Base-by-base conservation (phyloP, 2,329 filamentous ascomycete species). In the Alternaria angustiovoidea region DNA sequence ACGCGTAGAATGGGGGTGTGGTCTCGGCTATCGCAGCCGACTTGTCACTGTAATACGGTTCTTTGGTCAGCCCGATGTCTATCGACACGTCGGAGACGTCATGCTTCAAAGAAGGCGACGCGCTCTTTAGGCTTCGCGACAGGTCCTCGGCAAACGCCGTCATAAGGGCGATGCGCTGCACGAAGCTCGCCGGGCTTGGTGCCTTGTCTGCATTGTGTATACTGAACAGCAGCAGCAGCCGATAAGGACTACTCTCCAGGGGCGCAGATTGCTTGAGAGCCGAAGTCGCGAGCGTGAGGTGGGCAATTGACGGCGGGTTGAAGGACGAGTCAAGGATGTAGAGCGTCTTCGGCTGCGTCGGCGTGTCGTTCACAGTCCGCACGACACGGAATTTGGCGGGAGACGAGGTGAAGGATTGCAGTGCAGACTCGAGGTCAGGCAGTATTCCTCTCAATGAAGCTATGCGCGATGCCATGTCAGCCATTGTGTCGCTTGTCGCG, bases 1-100 rank as follows among this genome's bases (percentile, higher is more conserved):
- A 70, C 0, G 79, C 70, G 62, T 80, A 81, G 26, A 76, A 64
- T 4, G 69, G 73, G 16, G 79, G 72, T 12, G 43, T 57, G 42
- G 66, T 72, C 54, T 80, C 79, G 0, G 82, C 79, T 28, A 94
- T 87, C 1, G 86, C 87, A 12, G 71, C 66, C 7, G 87, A 87
- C 79, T 94, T 94, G 70, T 89, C 88, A 59, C 87, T 87, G 69
- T 94, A 95, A 73, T 89, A 93, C 0, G 91, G 89, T 69, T 86
- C 83, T 36, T 85, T 90, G 0, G 90, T 92, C 2, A 95, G 83
- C 2, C 84, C 91, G 38, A 94, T 84, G 66, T 94, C 91, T 18
- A 85, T 80, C 2, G 80, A 65, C 0, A 82, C 53, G 39, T 73
- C 55, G 16, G 62, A 36, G 6, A 63, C 28, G 9, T 61, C 58